phyloP scores from a whole-genome alignment of 805 yeast species.

The Nadsonia fulvescens region DNA sequence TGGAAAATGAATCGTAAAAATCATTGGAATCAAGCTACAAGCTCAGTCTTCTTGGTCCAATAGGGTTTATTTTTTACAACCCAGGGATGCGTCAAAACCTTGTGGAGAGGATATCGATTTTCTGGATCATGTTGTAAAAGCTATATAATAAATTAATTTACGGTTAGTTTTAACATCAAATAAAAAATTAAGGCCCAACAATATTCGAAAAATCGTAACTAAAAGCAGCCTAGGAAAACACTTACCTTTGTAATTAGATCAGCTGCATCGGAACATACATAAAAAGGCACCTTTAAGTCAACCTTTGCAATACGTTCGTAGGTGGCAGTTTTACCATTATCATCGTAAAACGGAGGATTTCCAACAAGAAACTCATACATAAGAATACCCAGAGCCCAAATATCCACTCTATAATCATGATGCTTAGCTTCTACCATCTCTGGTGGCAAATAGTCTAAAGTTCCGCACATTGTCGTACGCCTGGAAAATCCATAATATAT shows the following conservation, averaged over 20 bases:
- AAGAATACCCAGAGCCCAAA: slow-evolving; percentile 84
- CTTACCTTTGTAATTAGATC: slow-evolving; percentile 42
- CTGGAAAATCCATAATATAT: no score
- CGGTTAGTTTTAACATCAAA: no score
- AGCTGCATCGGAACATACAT: slow-evolving; percentile 53
- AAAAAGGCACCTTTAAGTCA: slow-evolving; percentile 56
- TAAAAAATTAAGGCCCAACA: no score
- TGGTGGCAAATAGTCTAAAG: slow-evolving; percentile 86
- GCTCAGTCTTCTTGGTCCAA: slow-evolving; percentile 30
- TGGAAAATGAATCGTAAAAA: no score
- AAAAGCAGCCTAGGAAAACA: no score
- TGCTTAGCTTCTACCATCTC: slow-evolving; percentile 78
- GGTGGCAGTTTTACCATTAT: slow-evolving; percentile 48
- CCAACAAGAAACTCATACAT: slow-evolving; percentile 79
- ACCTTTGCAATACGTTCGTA: slow-evolving; percentile 64
- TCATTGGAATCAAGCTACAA: no score
- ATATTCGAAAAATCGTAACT: no score
- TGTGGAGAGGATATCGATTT: slow-evolving; percentile 40
- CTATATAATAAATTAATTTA: no score
- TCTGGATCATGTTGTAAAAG: slow-evolving; percentile 55
- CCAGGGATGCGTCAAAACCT: slow-evolving; percentile 73
- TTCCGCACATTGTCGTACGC: slow-evolving; percentile 81
- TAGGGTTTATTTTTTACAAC: slow-evolving; percentile 39
- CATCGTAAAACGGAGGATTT: slow-evolving; percentile 81
- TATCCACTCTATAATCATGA: slow-evolving; percentile 64